Conservation (phyloP, 2,329 filamentous ascomycete species). For the Ilyonectria mors-panacis region DNA sequence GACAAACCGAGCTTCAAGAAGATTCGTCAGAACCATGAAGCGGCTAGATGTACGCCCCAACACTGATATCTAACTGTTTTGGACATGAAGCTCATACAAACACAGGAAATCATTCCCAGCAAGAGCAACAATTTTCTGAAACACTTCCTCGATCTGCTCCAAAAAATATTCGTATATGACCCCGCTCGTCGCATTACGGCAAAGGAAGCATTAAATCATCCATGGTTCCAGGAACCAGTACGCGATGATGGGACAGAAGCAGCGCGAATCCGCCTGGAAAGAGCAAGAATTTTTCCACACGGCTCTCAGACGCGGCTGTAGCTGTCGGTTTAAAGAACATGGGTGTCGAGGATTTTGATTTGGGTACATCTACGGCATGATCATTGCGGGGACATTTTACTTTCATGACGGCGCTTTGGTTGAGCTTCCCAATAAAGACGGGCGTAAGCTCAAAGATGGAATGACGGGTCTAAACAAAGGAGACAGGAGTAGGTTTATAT, state of each 20-base stretch:
- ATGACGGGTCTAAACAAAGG: background rate
- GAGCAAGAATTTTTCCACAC: conserved; percentile 53
- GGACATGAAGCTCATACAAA: conserved; percentile 14
- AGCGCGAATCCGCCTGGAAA: conserved; percentile 72
- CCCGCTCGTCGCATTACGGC: conserved; percentile 76
- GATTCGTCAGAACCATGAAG: conserved; percentile 81
- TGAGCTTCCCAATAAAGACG: background rate
- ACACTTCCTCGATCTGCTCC: conserved; percentile 75
- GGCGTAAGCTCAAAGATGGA: background rate
- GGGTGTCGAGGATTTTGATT: background rate
- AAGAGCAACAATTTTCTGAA: conserved; percentile 69
- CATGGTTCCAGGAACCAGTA: conserved; percentile 75
- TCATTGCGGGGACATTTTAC: background rate
- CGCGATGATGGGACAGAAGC: conserved; percentile 79
- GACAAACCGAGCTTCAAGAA: conserved; percentile 73
- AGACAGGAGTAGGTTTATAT: conserved; percentile 3
- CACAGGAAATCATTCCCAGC: conserved; percentile 75
- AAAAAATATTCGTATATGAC: conserved; percentile 79
- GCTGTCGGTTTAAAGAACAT: background rate
- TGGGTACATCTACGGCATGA: background rate
- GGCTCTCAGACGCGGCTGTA: background rate
- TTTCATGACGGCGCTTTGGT: conserved; percentile 1
- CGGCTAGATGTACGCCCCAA: conserved; percentile 68
- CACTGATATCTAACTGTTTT: background rate
- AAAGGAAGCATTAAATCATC: conserved; percentile 75